A percentile compares a stretch with the other conserved stretches of the same genome.
Evolutionary conservation across 768 basidiomycete genomes (phyloP).

Genomic region (Leccinum aurantiacum): DNA sequence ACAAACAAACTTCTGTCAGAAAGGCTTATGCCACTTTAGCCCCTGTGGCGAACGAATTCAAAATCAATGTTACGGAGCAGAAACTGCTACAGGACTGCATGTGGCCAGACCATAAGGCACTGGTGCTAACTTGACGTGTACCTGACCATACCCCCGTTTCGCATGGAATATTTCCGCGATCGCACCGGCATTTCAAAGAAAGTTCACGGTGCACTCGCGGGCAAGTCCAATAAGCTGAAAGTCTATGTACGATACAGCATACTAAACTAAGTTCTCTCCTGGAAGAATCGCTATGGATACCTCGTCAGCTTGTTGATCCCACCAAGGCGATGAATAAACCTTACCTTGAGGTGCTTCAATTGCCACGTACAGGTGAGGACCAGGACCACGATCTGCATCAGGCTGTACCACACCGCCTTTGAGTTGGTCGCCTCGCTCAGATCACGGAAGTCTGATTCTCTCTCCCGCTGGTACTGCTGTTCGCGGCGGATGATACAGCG

Average conservation of each 20-base stretch:
- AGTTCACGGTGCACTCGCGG: background rate
- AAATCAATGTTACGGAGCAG: background rate
- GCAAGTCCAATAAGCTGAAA: conserved; percentile 6
- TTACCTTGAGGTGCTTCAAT: conserved; percentile 83
- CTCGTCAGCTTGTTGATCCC: conserved; percentile 1
- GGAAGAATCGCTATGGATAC: conserved; percentile 69
- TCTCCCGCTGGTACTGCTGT: conserved; percentile 96
- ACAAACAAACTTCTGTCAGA: conserved; percentile 13
- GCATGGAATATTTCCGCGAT: background rate
- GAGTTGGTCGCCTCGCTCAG: conserved; percentile 88
- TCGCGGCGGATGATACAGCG: no score
- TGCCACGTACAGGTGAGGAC: conserved; percentile 91
- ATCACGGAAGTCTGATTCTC: conserved; percentile 87
- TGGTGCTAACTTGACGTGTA: background rate
- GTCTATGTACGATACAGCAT: conserved; percentile 6
- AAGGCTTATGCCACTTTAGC: background rate
- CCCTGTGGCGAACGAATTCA: background rate
- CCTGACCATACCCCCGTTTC: background rate
- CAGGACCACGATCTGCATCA: conserved; percentile 83
- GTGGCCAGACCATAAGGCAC: background rate
- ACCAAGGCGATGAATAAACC: conserved; percentile 21
- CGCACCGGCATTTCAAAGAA: background rate
- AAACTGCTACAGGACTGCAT: background rate
- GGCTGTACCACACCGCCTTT: conserved; percentile 92
- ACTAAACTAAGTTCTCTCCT: conserved; percentile 62